Conservation (phyloP, 805 yeast genomes). For the Yarrowia sp. region DNA sequence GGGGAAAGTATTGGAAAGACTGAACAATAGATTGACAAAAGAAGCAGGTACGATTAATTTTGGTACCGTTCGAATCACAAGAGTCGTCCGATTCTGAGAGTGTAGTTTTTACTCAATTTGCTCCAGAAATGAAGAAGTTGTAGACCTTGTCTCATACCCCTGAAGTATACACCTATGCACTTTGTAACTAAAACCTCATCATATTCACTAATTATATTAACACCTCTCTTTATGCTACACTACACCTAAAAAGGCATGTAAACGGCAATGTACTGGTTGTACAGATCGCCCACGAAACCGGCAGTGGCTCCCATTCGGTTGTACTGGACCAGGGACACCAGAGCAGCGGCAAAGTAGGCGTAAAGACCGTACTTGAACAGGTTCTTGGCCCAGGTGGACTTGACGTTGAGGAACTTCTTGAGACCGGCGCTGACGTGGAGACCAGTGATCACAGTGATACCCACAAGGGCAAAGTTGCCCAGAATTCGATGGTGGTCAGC, state of each 20-base stretch:
- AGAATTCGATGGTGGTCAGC: slow-evolving; percentile 47
- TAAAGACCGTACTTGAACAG: slow-evolving; percentile 9
- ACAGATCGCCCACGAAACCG: slow-evolving; percentile 29
- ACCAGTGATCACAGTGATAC: slow-evolving; percentile 16
- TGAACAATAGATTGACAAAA: too few relatives aligned
- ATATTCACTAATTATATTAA: too few relatives aligned
- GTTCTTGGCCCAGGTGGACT: slow-evolving; percentile 19
- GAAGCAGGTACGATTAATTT: too few relatives aligned
- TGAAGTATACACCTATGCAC: too few relatives aligned
- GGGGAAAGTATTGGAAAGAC: too few relatives aligned
- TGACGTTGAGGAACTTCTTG: slow-evolving; percentile 21
- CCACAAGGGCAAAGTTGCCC: slow-evolving; percentile 28
- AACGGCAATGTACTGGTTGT: slow-evolving; percentile 29
- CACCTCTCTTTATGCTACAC: background rate
- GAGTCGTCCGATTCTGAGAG: too few relatives aligned
- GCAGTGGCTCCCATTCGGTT: slow-evolving; percentile 9
- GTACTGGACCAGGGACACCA: slow-evolving; percentile 10
- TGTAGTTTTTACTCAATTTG: too few relatives aligned
- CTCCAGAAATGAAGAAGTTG: too few relatives aligned
- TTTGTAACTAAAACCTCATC: too few relatives aligned
- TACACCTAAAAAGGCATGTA: slow-evolving; percentile 27
- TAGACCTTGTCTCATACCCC: too few relatives aligned
- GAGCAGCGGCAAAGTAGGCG: slow-evolving; percentile 8
- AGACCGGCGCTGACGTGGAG: slow-evolving; percentile 30
- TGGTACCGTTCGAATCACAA: too few relatives aligned